Evolutionary conservation across 345 rosid species (phyloP).

Genomic region (Populus pruinosa): DNA sequence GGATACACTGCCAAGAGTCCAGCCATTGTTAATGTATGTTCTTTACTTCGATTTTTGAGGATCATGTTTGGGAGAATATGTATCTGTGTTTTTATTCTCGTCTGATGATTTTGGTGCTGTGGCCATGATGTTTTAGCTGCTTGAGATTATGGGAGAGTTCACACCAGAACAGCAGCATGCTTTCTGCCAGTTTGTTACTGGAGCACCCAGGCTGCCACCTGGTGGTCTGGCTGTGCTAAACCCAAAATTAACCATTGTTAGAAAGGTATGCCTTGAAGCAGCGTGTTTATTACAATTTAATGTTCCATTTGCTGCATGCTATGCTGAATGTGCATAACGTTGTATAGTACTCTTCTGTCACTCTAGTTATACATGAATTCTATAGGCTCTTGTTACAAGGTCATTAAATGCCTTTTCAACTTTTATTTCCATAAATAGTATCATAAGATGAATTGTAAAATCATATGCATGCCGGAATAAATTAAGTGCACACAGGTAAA

Average conservation of each 20-base stretch:
- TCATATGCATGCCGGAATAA: neutral
- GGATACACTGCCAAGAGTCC: slow-evolving; percentile 98
- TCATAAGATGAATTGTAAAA: neutral
- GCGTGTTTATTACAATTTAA: neutral
- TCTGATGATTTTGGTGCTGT: neutral
- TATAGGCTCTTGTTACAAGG: neutral
- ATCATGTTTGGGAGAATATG: neutral
- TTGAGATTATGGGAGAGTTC: slow-evolving; percentile 97
- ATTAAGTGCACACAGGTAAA: neutral
- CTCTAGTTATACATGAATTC: neutral
- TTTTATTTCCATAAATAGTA: neutral
- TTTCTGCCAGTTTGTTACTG: slow-evolving; percentile 97
- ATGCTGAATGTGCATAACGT: neutral
- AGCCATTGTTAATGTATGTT: slow-evolving; percentile 67
- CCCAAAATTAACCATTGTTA: slow-evolving; percentile 93
- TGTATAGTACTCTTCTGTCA: neutral
- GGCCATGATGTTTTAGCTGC: slow-evolving; percentile 46
- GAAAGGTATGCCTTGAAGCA: slow-evolving; percentile 59
- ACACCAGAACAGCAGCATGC: slow-evolving; percentile 95
- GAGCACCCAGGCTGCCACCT: slow-evolving; percentile 99
- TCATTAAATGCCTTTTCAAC: neutral
- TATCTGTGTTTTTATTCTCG: too few species aligned
- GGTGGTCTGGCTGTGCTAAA: slow-evolving; percentile 95
- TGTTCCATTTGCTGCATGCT: neutral
- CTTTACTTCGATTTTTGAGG: slow-evolving; percentile 2